These are phyloP conservation scores for Clarireedia homoeocarpa DNA, from an alignment of 2,329 filamentous ascomycete species.

Conservation along the genomic window DNA sequence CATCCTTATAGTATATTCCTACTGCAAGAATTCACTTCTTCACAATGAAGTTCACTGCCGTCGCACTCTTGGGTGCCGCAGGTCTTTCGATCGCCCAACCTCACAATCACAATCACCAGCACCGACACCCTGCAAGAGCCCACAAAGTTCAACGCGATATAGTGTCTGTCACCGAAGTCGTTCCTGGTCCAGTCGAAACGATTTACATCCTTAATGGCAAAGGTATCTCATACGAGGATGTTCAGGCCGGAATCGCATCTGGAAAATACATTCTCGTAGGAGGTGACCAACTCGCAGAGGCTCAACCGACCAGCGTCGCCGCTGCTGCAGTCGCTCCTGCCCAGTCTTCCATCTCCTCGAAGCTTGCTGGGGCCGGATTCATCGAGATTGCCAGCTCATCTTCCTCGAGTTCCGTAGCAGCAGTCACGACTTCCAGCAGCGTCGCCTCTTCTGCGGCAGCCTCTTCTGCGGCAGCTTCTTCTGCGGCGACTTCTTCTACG, in stretches of 20 bases:
- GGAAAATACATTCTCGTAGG: conserved; percentile 63
- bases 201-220: conserved; percentile 65
- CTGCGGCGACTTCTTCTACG: too few species aligned
- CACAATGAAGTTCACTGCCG: conserved; percentile 29
- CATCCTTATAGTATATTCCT: conserved; percentile 18
- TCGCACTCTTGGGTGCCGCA: conserved; percentile 30
- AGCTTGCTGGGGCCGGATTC: neutral
- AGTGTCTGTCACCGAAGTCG: conserved; percentile 32
- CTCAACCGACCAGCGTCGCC: conserved; percentile 30
- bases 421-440: conserved; percentile 29
- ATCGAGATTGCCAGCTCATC: conserved; percentile 18
- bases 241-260: conserved; percentile 61
- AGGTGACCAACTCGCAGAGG: conserved; percentile 41
- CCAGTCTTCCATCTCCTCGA: conserved; percentile 12
- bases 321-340: conserved; percentile 26
- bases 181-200: conserved; percentile 53
- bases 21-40: conserved; percentile 26
- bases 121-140: conserved; percentile 51
- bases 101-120: conserved; percentile 49
- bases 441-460: conserved; percentile 11
- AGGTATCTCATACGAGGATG: conserved; percentile 51
- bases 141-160: conserved; percentile 40
- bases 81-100: conserved; percentile 49
- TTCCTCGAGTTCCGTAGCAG: conserved; percentile 29
- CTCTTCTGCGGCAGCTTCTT: neutral